Base-by-base conservation (phyloP, 2,329 filamentous ascomycete species). In the Fusarium nematophilum region DNA sequence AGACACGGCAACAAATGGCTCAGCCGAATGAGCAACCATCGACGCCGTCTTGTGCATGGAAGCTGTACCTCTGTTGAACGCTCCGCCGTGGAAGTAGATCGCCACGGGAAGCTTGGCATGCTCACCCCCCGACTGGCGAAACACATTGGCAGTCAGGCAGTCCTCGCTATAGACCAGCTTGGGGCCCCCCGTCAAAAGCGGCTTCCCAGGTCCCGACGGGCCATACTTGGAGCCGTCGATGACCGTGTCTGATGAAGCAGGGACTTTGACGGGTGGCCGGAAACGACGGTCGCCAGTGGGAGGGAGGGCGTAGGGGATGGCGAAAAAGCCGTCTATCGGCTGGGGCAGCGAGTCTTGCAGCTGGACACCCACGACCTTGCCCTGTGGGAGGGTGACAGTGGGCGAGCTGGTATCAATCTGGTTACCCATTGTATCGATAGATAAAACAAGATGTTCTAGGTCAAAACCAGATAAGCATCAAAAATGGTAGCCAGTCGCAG, bases 1-100 rank as follows among this genome's bases (percentile, higher is more conserved):
- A 27, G 76, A 78, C 2, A 83, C 75, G 5, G 73, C 80, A 33
- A 86, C 76, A 42, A 90, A 76, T 0, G 82, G 81, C 14, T 52
- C 52, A 11, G 76, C 71, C 0, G 81, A 72, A 73, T 83, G 88
- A 2, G 82, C 80, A 5, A 88, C 81, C 75, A 90, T 86, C 11
- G 83, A 84, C 0, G 81, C 81, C 49, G 89, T 86, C 66, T 90
- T 82, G 53, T 88, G 80, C 75, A 83, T 81, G 30, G 74, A 67
- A 37, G 83, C 79, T 52, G 73, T 68, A 29, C 84, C 79, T 64
- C 86, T 86, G 18, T 68, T 68, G 6, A 68, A 68, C 0, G 66
- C 66, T 6, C 66, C 66, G 0, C 86, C 86, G 61, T 89, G 86
- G 14, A 89, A 75, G 58, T 87, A 88, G 0, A 89, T 66, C 1